Base-by-base conservation (phyloP, 768 basidiomycete species). In the Boletus sensibilis region DNA sequence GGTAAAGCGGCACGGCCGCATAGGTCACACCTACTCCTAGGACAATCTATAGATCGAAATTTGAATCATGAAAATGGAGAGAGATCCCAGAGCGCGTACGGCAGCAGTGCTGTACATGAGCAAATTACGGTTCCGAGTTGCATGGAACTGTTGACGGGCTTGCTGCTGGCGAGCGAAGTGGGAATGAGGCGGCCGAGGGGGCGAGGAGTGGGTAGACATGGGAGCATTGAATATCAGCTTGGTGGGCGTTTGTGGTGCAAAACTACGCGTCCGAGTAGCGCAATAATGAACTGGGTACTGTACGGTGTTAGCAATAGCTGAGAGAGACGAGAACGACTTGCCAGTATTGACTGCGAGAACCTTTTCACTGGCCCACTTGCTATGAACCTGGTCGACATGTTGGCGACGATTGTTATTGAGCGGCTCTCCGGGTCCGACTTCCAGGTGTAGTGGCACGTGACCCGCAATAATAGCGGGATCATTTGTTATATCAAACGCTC, bases 1-100 rank as follows among this genome's bases (percentile, higher is more conserved):
- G 88, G 73, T 99, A 99, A 16, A 98, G 79, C 0, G 97, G 97
- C 1, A 98, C 96, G 37, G 96, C 92, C 12, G 97, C 97, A 69
- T 99, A 99, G n/a, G 94, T 89, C 25, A 88, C 80, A 16, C 96
- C 96, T 4, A 90, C 74, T 3, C 85, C 88, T 29, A 87, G 64
- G 29, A 97, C 73, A 45, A 96, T 85, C 94, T 96, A 58, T 12
- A 37, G 27, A 47, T 35, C 27, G 7, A 37, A 40, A 55, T 53
- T n/a, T n/a, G 45, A 64, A 55, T 45, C 21, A 41, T 14, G 7
- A 43, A 44, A 21, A 48, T 20, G 27, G 13, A 16, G 12, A 46
- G 16, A 35, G 13, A 38, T 20, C 40, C 23, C 7, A 21, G 40
- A 45, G 41, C 4, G 76, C 89, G 54, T 76, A 94, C 89, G 52